phyloP scores from a whole-genome alignment of 345 rosid genomes.

The Hibiscus syriacus region DNA sequence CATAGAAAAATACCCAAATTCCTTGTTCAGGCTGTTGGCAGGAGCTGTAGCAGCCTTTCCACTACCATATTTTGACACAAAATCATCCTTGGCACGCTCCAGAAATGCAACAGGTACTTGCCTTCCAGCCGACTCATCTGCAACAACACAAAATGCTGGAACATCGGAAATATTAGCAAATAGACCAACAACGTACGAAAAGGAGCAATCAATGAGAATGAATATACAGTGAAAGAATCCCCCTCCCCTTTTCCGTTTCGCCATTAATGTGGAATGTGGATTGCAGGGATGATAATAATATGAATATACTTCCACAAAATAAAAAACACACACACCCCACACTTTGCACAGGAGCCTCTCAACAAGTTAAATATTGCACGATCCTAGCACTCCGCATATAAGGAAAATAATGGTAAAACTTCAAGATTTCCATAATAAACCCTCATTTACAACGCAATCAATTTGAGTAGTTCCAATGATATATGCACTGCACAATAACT shows the following conservation, averaged over 20 bases:
- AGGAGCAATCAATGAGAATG: neutral
- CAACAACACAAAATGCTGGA: slow-evolving; percentile 95
- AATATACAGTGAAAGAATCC: neutral
- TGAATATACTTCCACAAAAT: neutral
- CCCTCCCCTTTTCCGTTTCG: neutral
- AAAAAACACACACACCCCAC: neutral
- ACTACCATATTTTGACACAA: slow-evolving; percentile 73
- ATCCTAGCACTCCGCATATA: neutral
- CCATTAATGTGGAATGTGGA: neutral
- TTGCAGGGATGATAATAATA: neutral
- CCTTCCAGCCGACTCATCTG: slow-evolving; percentile 80
- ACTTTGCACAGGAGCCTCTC: neutral
- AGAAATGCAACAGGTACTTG: slow-evolving; percentile 84
- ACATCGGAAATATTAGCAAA: slow-evolving; percentile 19
- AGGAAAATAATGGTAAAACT: neutral
- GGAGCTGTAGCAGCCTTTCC: slow-evolving; percentile 82
- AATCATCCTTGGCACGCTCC: slow-evolving; percentile 91
- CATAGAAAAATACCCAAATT: slow-evolving; percentile 80
- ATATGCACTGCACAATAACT: neutral
- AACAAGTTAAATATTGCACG: neutral
- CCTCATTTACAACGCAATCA: neutral
- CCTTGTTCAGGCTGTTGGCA: slow-evolving; percentile 77
- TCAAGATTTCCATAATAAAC: neutral
- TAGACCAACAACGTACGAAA: neutral
- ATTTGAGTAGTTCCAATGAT: neutral